Conservation (phyloP, 306 rosid genomes). For the Quillaja saponaria region DNA sequence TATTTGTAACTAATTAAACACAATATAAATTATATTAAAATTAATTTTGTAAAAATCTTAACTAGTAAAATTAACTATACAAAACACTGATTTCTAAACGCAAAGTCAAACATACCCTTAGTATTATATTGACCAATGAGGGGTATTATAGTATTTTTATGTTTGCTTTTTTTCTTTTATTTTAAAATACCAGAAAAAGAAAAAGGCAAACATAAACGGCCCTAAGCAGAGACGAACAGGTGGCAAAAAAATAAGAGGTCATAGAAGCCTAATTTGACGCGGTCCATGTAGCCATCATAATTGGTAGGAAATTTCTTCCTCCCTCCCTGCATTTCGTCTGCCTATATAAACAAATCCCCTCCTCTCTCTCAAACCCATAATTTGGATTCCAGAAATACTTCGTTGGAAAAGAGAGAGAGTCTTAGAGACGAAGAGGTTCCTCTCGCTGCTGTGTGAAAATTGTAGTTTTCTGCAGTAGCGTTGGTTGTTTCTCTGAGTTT, state of each 20-base stretch:
- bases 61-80: too few species aligned
- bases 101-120: too few species aligned
- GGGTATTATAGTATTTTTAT: too few species aligned
- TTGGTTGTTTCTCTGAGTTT: neutral
- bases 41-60: too few species aligned
- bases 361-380: neutral
- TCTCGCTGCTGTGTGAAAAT: conserved; percentile 32
- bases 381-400: neutral
- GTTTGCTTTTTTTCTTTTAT: too few species aligned
- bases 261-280: conserved; percentile 20
- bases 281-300: neutral
- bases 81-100: too few species aligned
- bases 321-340: neutral
- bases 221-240: neutral
- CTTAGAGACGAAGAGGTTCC: neutral
- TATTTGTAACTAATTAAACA: too few species aligned
- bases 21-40: too few species aligned
- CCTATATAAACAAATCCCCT: conserved; percentile 27
- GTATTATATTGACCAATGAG: too few species aligned
- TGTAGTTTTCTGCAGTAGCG: conserved; percentile 42
- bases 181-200: neutral
- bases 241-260: conserved; percentile 38
- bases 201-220: conserved; percentile 4
- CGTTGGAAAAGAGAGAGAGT: conserved; percentile 4
- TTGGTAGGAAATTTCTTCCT: neutral